Percentiles rank a stretch among this genome's conserved stretches.
Evolutionary conservation across 2,329 filamentous ascomycete genomes (phyloP).

Genomic region (Nemania abortiva): DNA sequence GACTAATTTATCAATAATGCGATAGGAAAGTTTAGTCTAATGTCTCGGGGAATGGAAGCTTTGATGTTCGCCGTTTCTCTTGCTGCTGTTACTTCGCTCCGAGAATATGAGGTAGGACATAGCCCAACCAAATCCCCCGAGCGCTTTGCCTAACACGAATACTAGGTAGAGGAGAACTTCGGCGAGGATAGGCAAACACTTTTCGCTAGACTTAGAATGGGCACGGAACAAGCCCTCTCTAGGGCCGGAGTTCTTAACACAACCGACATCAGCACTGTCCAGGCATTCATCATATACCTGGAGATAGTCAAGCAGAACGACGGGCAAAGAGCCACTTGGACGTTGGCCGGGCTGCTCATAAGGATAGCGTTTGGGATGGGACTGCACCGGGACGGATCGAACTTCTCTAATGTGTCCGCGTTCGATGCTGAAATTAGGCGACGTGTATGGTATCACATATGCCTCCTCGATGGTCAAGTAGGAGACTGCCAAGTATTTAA

Average conservation of each 20-base stretch:
- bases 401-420: slow-evolving; percentile 23
- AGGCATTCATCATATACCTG: slow-evolving; percentile 28
- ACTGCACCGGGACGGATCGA: slow-evolving; percentile 23
- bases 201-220: slow-evolving; percentile 16
- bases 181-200: slow-evolving; percentile 23
- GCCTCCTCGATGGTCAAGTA: slow-evolving; percentile 20
- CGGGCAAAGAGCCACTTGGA: slow-evolving; percentile 29
- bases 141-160: neutral
- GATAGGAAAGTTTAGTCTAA: slow-evolving; percentile 25
- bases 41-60: slow-evolving; percentile 25
- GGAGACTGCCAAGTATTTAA: slow-evolving; percentile 26
- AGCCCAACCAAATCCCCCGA: no score
- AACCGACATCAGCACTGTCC: slow-evolving; percentile 25
- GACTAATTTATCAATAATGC: neutral
- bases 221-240: slow-evolving; percentile 25
- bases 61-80: slow-evolving; percentile 31
- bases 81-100: slow-evolving; percentile 27
- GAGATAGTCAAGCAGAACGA: slow-evolving; percentile 17
- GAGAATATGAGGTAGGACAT: slow-evolving; percentile 23
- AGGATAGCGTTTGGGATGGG: slow-evolving; percentile 27
- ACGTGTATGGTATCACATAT: slow-evolving; percentile 30
- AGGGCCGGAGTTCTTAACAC: slow-evolving; percentile 27
- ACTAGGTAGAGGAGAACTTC: slow-evolving; percentile 27
- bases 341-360: slow-evolving; percentile 11
- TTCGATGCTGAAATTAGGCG: slow-evolving; percentile 29